A percentile compares a stretch with the other conserved stretches of the same genome.
phyloP scores from a whole-genome alignment of 1,284 basidiomycete species.

The Sanguinoderma infundibulare region DNA sequence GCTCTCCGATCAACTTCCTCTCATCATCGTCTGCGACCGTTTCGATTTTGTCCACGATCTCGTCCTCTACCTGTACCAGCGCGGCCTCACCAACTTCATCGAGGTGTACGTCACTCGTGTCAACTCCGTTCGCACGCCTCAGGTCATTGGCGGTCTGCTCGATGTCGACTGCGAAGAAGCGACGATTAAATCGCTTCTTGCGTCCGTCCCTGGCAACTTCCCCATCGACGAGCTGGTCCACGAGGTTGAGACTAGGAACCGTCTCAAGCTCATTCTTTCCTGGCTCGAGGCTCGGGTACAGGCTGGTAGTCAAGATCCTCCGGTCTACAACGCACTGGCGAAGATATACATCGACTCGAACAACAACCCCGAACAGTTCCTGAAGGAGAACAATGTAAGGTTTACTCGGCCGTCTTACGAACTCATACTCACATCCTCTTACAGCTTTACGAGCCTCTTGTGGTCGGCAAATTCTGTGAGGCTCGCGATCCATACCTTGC shows the following conservation, averaged over 20 bases:
- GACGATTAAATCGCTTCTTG: slow-evolving; percentile 93
- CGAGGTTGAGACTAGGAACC: slow-evolving; percentile 96
- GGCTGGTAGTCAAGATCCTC: slow-evolving; percentile 89
- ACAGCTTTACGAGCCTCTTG: slow-evolving; percentile 92
- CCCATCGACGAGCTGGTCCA: slow-evolving; percentile 97
- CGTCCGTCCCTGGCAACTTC: slow-evolving; percentile 96
- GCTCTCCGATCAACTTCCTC: slow-evolving; percentile 93
- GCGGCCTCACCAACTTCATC: slow-evolving; percentile 96
- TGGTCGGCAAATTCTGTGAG: slow-evolving; percentile 99
- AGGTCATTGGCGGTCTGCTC: slow-evolving; percentile 95
- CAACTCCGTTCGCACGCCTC: slow-evolving; percentile 97
- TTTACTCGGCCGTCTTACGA: neutral
- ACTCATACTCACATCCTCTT: slow-evolving; percentile 3
- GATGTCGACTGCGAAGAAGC: slow-evolving; percentile 99
- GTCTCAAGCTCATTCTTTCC: slow-evolving; percentile 95
- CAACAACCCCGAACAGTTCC: slow-evolving; percentile 96
- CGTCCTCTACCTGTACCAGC: slow-evolving; percentile 98
- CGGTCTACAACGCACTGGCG: slow-evolving; percentile 96
- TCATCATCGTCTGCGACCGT: slow-evolving; percentile 99
- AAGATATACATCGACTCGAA: slow-evolving; percentile 99
- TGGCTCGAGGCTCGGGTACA: slow-evolving; percentile 96
- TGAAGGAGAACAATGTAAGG: slow-evolving; percentile 97
- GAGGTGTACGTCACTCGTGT: slow-evolving; percentile 99
- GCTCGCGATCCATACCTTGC: slow-evolving; percentile 98
- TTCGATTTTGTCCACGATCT: slow-evolving; percentile 99